Percentiles rank a stretch among this genome's conserved stretches.
Conservation (phyloP, 2,329 filamentous ascomycete species). For the Corniculantispora saksenae region DNA sequence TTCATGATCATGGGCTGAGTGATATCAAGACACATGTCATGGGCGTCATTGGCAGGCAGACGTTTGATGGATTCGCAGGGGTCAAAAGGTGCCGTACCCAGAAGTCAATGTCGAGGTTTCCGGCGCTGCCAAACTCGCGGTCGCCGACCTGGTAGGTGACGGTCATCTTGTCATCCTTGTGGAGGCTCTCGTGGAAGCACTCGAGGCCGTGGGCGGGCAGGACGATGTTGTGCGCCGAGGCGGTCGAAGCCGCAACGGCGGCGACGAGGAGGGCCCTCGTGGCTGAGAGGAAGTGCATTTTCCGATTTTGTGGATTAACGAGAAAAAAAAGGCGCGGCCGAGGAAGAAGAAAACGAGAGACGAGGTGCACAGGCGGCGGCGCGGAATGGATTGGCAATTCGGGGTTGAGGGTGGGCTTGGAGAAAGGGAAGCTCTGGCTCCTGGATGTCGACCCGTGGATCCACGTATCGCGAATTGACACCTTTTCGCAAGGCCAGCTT, state of each 20-base stretch:
- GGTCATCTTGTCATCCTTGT: slow-evolving; percentile 95
- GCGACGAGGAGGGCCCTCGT: slow-evolving; percentile 46
- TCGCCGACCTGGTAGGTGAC: slow-evolving; percentile 98
- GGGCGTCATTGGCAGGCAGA: slow-evolving; percentile 5
- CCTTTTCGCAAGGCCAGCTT: slow-evolving; percentile 21
- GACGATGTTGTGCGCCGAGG: slow-evolving; percentile 91
- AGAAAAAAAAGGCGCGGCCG: slow-evolving; percentile 10
- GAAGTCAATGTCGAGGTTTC: slow-evolving; percentile 95
- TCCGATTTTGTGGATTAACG: slow-evolving; percentile 20
- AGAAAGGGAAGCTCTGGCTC: slow-evolving; percentile 19
- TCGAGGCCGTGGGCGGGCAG: slow-evolving; percentile 90
- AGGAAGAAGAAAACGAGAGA: no score
- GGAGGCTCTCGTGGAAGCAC: slow-evolving; percentile 94
- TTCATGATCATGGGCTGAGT: neutral
- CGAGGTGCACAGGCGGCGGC: neutral
- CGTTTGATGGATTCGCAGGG: neutral
- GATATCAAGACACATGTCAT: neutral
- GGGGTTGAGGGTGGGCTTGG: no score
- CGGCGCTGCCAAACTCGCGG: slow-evolving; percentile 89
- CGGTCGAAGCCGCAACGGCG: slow-evolving; percentile 51
- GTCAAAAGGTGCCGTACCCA: slow-evolving; percentile 69
- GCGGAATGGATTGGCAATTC: slow-evolving; percentile 1
- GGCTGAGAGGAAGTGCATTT: slow-evolving; percentile 47
- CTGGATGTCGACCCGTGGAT: slow-evolving; percentile 15
- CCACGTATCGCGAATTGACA: slow-evolving; percentile 24